Conservation (phyloP, 768 basidiomycete species). For the Naematelia encephala region DNA sequence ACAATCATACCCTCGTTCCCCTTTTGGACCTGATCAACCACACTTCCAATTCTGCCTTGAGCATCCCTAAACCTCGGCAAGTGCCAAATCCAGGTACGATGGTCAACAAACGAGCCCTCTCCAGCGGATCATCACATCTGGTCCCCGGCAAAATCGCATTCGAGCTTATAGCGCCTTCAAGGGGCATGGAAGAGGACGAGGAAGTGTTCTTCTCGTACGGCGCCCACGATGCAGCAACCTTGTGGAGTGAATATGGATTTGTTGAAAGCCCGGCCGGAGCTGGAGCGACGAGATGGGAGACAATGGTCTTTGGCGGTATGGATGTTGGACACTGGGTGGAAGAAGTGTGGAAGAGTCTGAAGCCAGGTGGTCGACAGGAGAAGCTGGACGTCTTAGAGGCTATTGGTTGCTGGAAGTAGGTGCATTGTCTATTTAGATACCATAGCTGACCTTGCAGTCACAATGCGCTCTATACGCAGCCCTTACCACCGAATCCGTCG, state of each 20-base stretch:
- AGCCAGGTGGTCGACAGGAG: slow-evolving; percentile 53
- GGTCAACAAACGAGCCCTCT: not conserved
- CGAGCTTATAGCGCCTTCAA: slow-evolving; percentile 54
- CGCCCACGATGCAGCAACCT: slow-evolving; percentile 66
- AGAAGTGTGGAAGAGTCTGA: slow-evolving; percentile 25
- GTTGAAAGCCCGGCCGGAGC: slow-evolving; percentile 46
- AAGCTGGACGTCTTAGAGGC: slow-evolving; percentile 60
- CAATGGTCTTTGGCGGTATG: slow-evolving; percentile 56
- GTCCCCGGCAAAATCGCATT: slow-evolving; percentile 38
- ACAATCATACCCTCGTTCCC: slow-evolving; percentile 84
- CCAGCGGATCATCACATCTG: slow-evolving; percentile 7
- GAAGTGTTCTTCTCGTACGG: slow-evolving; percentile 81
- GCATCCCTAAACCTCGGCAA: slow-evolving; percentile 27
- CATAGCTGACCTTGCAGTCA: slow-evolving; percentile 56
- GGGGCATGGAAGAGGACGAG: slow-evolving; percentile 55
- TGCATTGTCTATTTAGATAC: not conserved
- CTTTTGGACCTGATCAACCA: slow-evolving; percentile 92
- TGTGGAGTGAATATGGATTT: slow-evolving; percentile 92
- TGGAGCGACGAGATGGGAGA: slow-evolving; percentile 30
- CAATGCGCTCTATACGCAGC: slow-evolving; percentile 69
- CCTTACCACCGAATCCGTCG: slow-evolving; percentile 68
- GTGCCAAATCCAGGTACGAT: slow-evolving; percentile 52
- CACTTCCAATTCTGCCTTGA: slow-evolving; percentile 30
- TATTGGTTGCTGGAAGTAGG: slow-evolving; percentile 82
- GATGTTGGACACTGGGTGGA: slow-evolving; percentile 62